phyloP scores from a whole-genome alignment of 805 yeast genomes.

The Lipomyces chichibuensis region DNA sequence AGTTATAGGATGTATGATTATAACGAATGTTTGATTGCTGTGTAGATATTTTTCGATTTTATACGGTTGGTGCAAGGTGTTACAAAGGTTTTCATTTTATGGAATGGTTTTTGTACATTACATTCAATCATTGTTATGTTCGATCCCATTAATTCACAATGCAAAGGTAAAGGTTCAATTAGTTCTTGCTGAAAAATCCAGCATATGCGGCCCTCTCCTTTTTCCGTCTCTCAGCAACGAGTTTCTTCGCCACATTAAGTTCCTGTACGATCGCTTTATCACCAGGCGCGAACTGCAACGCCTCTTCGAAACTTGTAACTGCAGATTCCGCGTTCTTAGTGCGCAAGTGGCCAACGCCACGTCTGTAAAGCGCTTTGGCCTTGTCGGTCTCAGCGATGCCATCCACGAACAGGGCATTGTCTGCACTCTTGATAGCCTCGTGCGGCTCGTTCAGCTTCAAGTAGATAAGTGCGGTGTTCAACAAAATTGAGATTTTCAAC shows the following conservation, averaged over 20 bases:
- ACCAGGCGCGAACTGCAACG: conserved; percentile 63
- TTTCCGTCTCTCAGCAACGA: conserved; percentile 31
- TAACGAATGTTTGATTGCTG: not conserved
- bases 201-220: conserved; percentile 48
- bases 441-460: conserved; percentile 62
- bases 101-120: not conserved
- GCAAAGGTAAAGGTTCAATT: not conserved
- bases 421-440: conserved; percentile 61
- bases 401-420: conserved; percentile 67
- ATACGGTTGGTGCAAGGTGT: not conserved
- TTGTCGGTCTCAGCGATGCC: conserved; percentile 65
- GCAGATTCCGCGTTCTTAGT: conserved; percentile 74
- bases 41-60: not conserved
- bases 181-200: conserved; percentile 43
- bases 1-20: not conserved
- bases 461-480: conserved; percentile 76
- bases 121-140: not conserved
- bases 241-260: conserved; percentile 37
- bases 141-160: not conserved
- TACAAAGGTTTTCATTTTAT: not conserved
- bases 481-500: conserved; percentile 61
- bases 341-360: conserved; percentile 72
- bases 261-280: conserved; percentile 41
- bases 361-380: conserved; percentile 85
- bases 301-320: conserved; percentile 64